Base-by-base conservation (phyloP, 1,284 basidiomycete species). In the Ceratobasidium sp. region DNA sequence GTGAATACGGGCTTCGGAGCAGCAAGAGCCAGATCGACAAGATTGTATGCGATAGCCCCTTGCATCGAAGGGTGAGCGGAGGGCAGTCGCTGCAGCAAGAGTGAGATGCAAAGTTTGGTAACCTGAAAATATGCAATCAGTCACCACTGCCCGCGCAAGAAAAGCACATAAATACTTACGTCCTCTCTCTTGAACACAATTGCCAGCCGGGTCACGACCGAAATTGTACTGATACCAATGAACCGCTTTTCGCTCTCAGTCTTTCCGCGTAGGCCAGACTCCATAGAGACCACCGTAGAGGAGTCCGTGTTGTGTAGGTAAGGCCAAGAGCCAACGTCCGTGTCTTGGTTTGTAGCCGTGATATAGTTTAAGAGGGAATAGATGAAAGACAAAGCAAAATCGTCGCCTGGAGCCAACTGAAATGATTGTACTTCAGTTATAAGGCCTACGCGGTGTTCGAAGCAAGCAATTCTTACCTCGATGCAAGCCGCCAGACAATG, bases 301-400 rank as follows among this genome's bases (percentile, higher is more conserved):
- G 84, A 81, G 72, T 88, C 87, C 47, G 85, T 78, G 38, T 80
- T 76, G 63, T 82, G 78, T 74, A 80, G 49, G 73, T 84, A 83
- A 8, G 87, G 81, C 28, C 85, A 83, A n/a, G 77, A 77, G 28
- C 78, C 78, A 18, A 76, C 72, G 47, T 87, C 86, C 49, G 88
- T 85, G 70, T 90, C 94, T 80, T 91, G 91, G 82, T 88, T 93
- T 18, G 89, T 92, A 44, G 88, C 89, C 1, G 91, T 89, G 72
- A 98, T 91, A 79, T 94, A 93, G 79, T 98, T 98, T 74, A 98
- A 86, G 16, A 98, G 86, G 9, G 95, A 96, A 81, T 98, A 98
- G 88, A 98, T 93, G 77, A 95, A 95, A 1, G 96, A 98, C 86
- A 96, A 91, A 78, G 96, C 88, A 57, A 96, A 87, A 80, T 97